Base-by-base conservation (phyloP, 805 yeast species). In the Zygosaccharomyces bailii region DNA sequence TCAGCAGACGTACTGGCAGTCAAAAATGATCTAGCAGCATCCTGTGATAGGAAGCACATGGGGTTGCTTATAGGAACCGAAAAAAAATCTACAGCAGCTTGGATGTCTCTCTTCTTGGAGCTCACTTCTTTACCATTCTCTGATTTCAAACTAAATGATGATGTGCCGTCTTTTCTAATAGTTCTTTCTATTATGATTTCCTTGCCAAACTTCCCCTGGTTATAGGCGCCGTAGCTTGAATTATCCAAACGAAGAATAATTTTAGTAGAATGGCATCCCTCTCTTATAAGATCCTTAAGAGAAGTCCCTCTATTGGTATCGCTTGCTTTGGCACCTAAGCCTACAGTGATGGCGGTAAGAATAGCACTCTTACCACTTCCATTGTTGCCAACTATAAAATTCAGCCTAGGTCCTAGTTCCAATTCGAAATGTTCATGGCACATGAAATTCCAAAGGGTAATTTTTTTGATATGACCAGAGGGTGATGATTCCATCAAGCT, bases 331-430 rank as follows among this genome's bases (percentile, higher is more conserved):
- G 95, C 93, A 16, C 97, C 97, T 2, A 91, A 65, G 2, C 96
- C 91, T 4, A 88, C 82, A 5, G 90, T 80, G 1, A 90, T 79
- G 0, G 96, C 96, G 0, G 96, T 88, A 46, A 90, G 67, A 14
- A 90, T 75, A 1, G 97, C 95, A 59, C 87, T 78, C 59, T 90
- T 90, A 23, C 98, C 98, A 30, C 90, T 80, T 2, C 98, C 98
- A 58, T 90, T 90, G 45, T 84, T 73, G 16, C 98, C 98, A 31
- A 86, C 83, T 45, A 90, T 86, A 59, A 90, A 85, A 61, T 90
- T 90, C 53, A 90, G 72, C 43, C 82, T 78, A 0, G 91, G 89
- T 1, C 93, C 93, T 24, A 90, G 73, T 2, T 74, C 76, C 6
- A 93, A 66, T 44, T 79, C 80, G 56, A 93, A 86, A 44, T 86